Percentiles rank a stretch among this genome's conserved stretches.
Conservation (phyloP, 371 early-diverging fungal species). For the Mortierella sp. region DNA sequence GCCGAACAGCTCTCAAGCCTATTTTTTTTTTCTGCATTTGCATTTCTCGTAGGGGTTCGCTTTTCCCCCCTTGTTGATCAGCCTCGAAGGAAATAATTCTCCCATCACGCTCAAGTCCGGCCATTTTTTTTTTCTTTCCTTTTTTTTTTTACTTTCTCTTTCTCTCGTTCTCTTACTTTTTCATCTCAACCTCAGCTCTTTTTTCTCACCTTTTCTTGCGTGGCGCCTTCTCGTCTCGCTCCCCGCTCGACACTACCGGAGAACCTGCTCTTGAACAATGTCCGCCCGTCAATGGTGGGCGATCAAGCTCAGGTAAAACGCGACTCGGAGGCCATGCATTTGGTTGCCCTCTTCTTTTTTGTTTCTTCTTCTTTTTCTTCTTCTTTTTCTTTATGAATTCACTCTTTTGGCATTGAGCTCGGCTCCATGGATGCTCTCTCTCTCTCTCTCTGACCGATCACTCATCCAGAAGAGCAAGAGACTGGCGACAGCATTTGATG, state of each 20-base stretch:
- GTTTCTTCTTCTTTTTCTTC: too few relatives aligned
- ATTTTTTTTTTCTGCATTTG: background rate
- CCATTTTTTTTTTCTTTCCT: background rate
- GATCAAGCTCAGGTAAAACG: conserved; percentile 53
- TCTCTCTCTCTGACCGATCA: too few relatives aligned
- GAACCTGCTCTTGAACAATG: conserved; percentile 23
- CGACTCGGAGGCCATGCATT: too few relatives aligned
- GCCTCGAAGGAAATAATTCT: background rate
- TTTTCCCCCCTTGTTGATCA: background rate
- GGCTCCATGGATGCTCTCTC: too few relatives aligned
- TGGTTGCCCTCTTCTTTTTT: too few relatives aligned
- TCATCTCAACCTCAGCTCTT: background rate
- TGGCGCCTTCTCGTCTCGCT: conserved; percentile 8
- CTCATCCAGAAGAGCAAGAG: too few relatives aligned
- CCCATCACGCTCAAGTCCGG: background rate
- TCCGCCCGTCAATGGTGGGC: conserved; percentile 53
- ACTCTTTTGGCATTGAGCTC: too few relatives aligned
- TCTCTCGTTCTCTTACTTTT: too few relatives aligned
- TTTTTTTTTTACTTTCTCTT: conserved; percentile 1
- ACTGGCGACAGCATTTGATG: too few relatives aligned
- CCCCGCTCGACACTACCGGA: too few relatives aligned
- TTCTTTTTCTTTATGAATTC: too few relatives aligned
- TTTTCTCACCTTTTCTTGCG: background rate
- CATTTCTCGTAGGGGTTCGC: background rate
- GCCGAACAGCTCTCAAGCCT: background rate